These are phyloP conservation scores for Sclerotinia trifoliorum DNA, from an alignment of 2,329 filamentous ascomycete genomes.

Conservation along the genomic window DNA sequence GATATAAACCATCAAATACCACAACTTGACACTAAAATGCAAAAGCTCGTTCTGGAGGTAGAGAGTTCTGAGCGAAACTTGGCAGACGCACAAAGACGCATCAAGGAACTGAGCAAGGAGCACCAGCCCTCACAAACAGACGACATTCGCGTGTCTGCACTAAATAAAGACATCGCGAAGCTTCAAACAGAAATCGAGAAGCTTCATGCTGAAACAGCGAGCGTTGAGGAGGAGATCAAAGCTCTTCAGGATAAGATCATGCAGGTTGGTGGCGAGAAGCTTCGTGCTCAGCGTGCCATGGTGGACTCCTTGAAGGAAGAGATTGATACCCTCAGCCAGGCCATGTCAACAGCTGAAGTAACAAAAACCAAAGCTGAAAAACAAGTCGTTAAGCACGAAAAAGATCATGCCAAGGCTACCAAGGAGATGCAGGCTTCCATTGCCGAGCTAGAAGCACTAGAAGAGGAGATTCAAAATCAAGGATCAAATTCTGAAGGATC, in stretches of 20 bases:
- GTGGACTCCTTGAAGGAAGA: slow-evolving; percentile 87
- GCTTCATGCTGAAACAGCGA: slow-evolving; percentile 80
- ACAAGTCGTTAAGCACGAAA: slow-evolving; percentile 81
- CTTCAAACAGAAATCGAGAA: slow-evolving; percentile 77
- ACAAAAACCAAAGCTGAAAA: slow-evolving; percentile 92
- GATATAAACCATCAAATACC: slow-evolving; percentile 77
- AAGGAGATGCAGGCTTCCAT: slow-evolving; percentile 73
- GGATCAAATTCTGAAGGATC: slow-evolving; percentile 71
- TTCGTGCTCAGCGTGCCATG: slow-evolving; percentile 85
- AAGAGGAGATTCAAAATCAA: slow-evolving; percentile 76
- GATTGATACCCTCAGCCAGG: slow-evolving; percentile 75
- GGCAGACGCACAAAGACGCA: slow-evolving; percentile 76
- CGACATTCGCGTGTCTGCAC: slow-evolving; percentile 65
- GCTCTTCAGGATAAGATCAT: slow-evolving; percentile 94
- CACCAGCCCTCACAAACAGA: slow-evolving; percentile 80
- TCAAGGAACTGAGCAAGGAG: slow-evolving; percentile 79
- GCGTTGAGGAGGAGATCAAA: slow-evolving; percentile 90
- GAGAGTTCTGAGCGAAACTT: slow-evolving; percentile 85
- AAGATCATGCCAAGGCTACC: slow-evolving; percentile 73
- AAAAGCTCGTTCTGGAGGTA: slow-evolving; percentile 85
- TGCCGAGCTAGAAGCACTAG: slow-evolving; percentile 72
- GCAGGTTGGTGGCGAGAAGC: slow-evolving; percentile 92
- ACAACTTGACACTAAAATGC: slow-evolving; percentile 81
- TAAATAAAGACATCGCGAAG: slow-evolving; percentile 75
- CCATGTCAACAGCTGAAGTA: slow-evolving; percentile 82